These are phyloP conservation scores for Bruguiera sexangula DNA, from an alignment of 345 rosid genomes.

Conservation along the genomic window DNA sequence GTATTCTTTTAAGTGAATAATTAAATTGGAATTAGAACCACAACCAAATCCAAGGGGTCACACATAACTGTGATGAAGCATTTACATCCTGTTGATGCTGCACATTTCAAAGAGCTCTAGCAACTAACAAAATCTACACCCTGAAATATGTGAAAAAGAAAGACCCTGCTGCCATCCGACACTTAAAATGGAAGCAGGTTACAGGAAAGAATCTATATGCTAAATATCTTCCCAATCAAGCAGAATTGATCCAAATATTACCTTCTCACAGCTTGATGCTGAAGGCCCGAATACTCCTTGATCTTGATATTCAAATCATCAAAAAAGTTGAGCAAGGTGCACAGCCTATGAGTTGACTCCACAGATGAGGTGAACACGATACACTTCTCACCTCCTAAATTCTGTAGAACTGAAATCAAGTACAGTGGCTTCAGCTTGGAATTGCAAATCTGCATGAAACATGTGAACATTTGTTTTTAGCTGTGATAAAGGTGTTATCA, in stretches of 20 bases:
- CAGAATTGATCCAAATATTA: slow-evolving; percentile 23
- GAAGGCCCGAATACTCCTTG: slow-evolving; percentile 86
- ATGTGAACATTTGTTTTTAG: slow-evolving; percentile 4
- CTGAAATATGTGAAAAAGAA: too few species aligned
- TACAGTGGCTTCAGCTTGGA: slow-evolving; percentile 73
- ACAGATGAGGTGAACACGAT: slow-evolving; percentile 88
- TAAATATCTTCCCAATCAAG: neutral
- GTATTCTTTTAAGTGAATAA: neutral
- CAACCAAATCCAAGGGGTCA: neutral
- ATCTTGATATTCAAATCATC: slow-evolving; percentile 65
- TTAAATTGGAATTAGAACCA: neutral
- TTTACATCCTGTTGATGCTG: neutral
- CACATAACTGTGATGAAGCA: neutral
- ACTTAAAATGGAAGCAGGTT: neutral
- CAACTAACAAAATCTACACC: neutral
- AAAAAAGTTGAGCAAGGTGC: slow-evolving; percentile 71
- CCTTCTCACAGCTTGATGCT: slow-evolving; percentile 78
- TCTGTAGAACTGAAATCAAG: slow-evolving; percentile 72
- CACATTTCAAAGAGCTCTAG: neutral
- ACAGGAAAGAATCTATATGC: neutral
- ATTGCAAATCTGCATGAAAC: slow-evolving; percentile 57
- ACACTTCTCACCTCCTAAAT: slow-evolving; percentile 68
- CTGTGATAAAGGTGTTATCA: neutral
- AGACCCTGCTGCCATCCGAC: too few species aligned
- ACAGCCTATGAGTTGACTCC: slow-evolving; percentile 79